A percentile compares a stretch with the other conserved stretches of the same genome.
Evolutionary conservation across 2,329 filamentous ascomycete genomes (phyloP).

Genomic region (Boeremia exigua): DNA sequence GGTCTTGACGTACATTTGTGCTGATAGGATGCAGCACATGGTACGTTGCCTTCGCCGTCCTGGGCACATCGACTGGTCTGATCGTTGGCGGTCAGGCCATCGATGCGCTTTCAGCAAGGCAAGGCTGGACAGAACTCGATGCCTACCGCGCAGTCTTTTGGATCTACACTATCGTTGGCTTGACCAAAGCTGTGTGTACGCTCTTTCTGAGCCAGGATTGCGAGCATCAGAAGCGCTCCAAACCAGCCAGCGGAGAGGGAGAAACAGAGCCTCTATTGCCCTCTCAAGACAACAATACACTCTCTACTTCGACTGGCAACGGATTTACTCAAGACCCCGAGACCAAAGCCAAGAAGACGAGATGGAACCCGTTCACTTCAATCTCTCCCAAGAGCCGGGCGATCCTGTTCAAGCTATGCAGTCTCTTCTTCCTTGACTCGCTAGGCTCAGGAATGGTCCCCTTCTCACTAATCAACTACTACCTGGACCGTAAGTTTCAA

Average conservation of each 20-base stretch:
- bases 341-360: constrained; percentile 10
- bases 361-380: constrained; percentile 53
- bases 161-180: constrained; percentile 51
- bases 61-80: constrained; percentile 45
- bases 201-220: constrained; percentile 49
- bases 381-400: constrained; percentile 63
- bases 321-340: not conserved
- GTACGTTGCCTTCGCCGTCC: constrained; percentile 49
- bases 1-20: not conserved
- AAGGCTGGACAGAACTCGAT: constrained; percentile 47
- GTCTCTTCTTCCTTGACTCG: constrained; percentile 72
- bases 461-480: constrained; percentile 56
- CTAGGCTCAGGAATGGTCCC: constrained; percentile 73
- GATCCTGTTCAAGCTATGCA: constrained; percentile 66
- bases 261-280: constrained; percentile 35
- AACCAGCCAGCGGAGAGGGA: not conserved
- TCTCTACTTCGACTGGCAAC: not conserved
- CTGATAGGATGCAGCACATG: constrained; percentile 33
- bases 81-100: constrained; percentile 47
- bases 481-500: constrained; percentile 64
- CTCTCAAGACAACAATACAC: constrained; percentile 3
- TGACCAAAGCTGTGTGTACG: constrained; percentile 47
- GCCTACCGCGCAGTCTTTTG: constrained; percentile 52
- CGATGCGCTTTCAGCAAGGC: constrained; percentile 35
- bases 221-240: constrained; percentile 32